These are phyloP conservation scores for Picochlorum sp. DNA, from an alignment of 139 green algal species.

Conservation along the genomic window DNA sequence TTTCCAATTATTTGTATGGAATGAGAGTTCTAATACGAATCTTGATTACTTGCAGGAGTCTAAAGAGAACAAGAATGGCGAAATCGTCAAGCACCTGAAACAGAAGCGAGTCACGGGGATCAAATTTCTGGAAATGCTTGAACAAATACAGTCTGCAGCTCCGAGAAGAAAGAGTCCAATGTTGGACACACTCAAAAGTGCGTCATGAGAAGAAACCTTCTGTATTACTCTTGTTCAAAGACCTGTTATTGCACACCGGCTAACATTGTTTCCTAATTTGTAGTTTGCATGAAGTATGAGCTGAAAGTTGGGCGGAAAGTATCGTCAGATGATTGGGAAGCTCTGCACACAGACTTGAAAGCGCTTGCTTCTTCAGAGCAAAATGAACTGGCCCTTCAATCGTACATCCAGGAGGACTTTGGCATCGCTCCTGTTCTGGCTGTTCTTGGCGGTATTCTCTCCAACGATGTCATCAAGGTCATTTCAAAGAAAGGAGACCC, in stretches of 20 bases:
- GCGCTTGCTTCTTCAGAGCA: too few relatives aligned
- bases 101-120: not conserved
- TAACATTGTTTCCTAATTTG: not conserved
- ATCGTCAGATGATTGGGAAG: too few relatives aligned
- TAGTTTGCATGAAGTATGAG: not conserved
- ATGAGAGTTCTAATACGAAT: too few relatives aligned
- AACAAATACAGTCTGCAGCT: not conserved
- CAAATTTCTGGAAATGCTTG: not conserved
- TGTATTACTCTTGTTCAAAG: too few relatives aligned
- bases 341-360: too few relatives aligned
- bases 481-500: constrained; percentile 61
- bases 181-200: not conserved
- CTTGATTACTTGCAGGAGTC: too few relatives aligned
- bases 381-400: constrained; percentile 5
- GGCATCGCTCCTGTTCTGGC: constrained; percentile 61
- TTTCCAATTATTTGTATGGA: too few relatives aligned
- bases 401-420: constrained; percentile 5
- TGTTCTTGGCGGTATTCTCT: constrained; percentile 74
- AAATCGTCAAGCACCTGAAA: not conserved
- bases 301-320: not conserved
- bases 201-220: not conserved
- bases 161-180: not conserved
- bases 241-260: too few relatives aligned
- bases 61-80: not conserved
- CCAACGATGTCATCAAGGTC: constrained; percentile 77